Conservation (phyloP, 2,329 filamentous ascomycete genomes). For the Colletotrichum sp. region DNA sequence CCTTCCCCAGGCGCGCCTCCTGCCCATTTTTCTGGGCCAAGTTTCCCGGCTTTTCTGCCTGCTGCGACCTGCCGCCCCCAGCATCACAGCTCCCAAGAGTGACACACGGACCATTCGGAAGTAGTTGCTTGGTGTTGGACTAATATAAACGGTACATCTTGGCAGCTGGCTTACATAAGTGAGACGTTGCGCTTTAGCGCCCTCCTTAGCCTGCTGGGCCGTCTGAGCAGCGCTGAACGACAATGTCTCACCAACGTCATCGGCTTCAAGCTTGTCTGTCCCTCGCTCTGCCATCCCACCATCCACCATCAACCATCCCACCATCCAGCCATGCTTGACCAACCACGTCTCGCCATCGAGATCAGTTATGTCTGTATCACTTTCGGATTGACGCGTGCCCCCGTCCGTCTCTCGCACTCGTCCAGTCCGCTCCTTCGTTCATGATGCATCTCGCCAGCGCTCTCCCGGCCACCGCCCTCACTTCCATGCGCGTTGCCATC, state of each 20-base stretch:
- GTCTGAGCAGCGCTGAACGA: background rate
- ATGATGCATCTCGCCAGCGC: background rate
- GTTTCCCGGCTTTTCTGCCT: background rate
- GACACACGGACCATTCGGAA: background rate
- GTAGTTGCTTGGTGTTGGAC: background rate
- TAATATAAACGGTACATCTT: background rate
- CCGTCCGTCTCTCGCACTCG: background rate
- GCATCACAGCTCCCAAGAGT: background rate
- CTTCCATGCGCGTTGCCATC: constrained; percentile 1
- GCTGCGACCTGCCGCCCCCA: background rate
- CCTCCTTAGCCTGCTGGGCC: background rate
- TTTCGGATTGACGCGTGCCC: background rate
- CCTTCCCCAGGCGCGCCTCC: background rate
- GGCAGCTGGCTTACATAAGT: background rate
- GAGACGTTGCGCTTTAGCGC: background rate
- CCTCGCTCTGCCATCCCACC: background rate
- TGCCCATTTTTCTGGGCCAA: background rate
- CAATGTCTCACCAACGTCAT: constrained; percentile 22
- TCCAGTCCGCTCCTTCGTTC: background rate
- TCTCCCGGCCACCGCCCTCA: background rate
- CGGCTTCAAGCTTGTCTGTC: background rate
- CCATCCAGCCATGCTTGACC: background rate
- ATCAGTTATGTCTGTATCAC: background rate
- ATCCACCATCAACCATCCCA: background rate
- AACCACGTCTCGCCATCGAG: background rate